Evolutionary conservation across 2,329 filamentous ascomycete species (phyloP), one percentile per base, ranked within the genome.

Genomic region (Rhinocladiella similis): DNA sequence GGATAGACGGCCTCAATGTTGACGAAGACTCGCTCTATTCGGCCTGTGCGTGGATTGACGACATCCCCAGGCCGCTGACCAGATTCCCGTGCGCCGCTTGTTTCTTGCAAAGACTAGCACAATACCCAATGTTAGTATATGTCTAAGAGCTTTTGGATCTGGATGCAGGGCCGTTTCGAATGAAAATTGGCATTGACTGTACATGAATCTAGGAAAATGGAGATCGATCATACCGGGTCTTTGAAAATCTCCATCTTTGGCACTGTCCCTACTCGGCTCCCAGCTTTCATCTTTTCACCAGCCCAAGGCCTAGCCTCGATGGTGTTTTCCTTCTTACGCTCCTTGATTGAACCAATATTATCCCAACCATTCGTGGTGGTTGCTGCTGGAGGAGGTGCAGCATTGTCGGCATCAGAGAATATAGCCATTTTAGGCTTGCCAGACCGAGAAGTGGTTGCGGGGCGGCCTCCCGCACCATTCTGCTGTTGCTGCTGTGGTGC

Each of bases 181-280:
- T 22, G 35, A 39, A 47, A 47, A 56, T 55, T 29, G 49, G 52
- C 54, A 53, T 56, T 55, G 47, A 35, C 42, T 53, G 38, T 58
- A 38, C 50, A 39, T 41, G 19, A 35, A 47, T 39, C 54, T 57
- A 61, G 51, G 56, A 52, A 62, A 72, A 72, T 33, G 65, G 70
- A 73, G 67, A 69, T 69, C 67, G 68, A 71, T 82, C 91, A 87
- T 88, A 99, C 94, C 89, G 89, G 80, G 80, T 99, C 94, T 80
- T 90, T 93, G 80, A 97, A 99, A 45, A 99, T 84, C 69, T 87
- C 80, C 86, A 99, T 88, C 80, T 97, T 97, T 52, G 87, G 81
- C 52, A 81, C 82, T 29, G 81, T 84, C 42, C 80, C 84, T 76
- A 90, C 90, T 77, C 90, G 94, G 66, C 91, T 93, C 41, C 89